These are phyloP conservation scores for Xylaria multiplex DNA, from an alignment of 2,329 filamentous ascomycete species.

Conservation along the genomic window DNA sequence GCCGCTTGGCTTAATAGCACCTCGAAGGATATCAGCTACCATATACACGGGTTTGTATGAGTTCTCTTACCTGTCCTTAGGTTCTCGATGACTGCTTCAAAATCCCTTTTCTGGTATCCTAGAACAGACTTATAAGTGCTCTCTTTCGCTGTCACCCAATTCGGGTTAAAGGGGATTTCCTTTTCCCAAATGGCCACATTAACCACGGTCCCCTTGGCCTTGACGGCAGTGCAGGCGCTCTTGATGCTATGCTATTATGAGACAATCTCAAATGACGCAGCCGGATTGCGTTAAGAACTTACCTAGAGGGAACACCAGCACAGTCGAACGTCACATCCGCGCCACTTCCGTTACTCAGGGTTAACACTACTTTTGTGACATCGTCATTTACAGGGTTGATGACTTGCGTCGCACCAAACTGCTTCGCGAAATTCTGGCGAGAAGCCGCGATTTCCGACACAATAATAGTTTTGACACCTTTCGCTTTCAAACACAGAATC, in stretches of 20 bases:
- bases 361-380: not conserved
- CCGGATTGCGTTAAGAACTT: not conserved
- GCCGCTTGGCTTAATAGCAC: slow-evolving; percentile 19
- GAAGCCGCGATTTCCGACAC: slow-evolving; percentile 21
- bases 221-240: slow-evolving; percentile 13
- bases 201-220: slow-evolving; percentile 21
- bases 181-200: slow-evolving; percentile 28
- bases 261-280: not conserved
- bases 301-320: slow-evolving; percentile 23
- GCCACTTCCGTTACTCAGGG: slow-evolving; percentile 13
- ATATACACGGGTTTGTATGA: not conserved
- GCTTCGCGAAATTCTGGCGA: slow-evolving; percentile 18
- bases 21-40: slow-evolving; percentile 12
- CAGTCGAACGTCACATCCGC: slow-evolving; percentile 25
- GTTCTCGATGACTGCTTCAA: slow-evolving; percentile 24
- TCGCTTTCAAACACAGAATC: slow-evolving; percentile 24
- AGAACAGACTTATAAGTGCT: slow-evolving; percentile 25
- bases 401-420: slow-evolving; percentile 26
- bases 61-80: slow-evolving; percentile 16
- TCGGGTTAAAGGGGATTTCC: slow-evolving; percentile 24
- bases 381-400: slow-evolving; percentile 18
- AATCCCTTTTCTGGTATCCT: slow-evolving; percentile 16
- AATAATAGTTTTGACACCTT: slow-evolving; percentile 17
- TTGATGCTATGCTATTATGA: slow-evolving; percentile 20
- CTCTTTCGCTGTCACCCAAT: slow-evolving; percentile 25